A percentile compares a stretch with the other conserved stretches of the same genome.
These are phyloP conservation scores for Dryadomyces sulphureus DNA, from an alignment of 2,329 filamentous ascomycete genomes.

Conservation along the genomic window DNA sequence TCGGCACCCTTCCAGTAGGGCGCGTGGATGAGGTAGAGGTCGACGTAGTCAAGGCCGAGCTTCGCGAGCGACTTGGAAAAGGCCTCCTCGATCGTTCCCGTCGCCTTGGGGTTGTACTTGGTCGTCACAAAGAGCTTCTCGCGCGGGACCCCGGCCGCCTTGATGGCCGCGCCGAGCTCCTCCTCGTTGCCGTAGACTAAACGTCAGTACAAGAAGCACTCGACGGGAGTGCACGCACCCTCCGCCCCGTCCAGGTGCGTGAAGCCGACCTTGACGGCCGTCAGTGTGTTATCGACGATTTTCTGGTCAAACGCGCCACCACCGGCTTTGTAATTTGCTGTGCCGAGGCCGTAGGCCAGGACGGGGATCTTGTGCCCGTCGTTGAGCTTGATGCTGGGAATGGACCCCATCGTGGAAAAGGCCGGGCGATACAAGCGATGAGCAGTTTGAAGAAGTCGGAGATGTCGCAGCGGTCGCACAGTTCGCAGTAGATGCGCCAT, in stretches of 20 bases:
- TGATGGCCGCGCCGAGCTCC: slow-evolving; percentile 59
- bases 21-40: slow-evolving; percentile 52
- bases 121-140: slow-evolving; percentile 55
- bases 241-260: slow-evolving; percentile 64
- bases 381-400: slow-evolving; percentile 53
- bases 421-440: too few relatives aligned
- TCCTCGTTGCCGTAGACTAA: slow-evolving; percentile 48
- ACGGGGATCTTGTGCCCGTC: slow-evolving; percentile 61
- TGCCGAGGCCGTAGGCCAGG: slow-evolving; percentile 61
- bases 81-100: slow-evolving; percentile 27
- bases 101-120: slow-evolving; percentile 30
- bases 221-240: slow-evolving; percentile 23
- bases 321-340: slow-evolving; percentile 41
- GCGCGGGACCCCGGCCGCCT: slow-evolving; percentile 47
- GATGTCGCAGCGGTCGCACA: not conserved
- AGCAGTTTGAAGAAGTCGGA: not conserved
- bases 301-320: slow-evolving; percentile 36
- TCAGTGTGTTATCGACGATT: slow-evolving; percentile 33
- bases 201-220: not conserved
- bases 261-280: slow-evolving; percentile 55
- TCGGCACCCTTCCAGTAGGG: slow-evolving; percentile 35
- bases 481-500: too few relatives aligned
- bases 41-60: slow-evolving; percentile 55
- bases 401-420: slow-evolving; percentile 5
- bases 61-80: slow-evolving; percentile 47